A percentile compares a stretch with the other conserved stretches of the same genome.
phyloP scores from a whole-genome alignment of 1,284 basidiomycete genomes.

The Phylloboletellus chloephorus region DNA sequence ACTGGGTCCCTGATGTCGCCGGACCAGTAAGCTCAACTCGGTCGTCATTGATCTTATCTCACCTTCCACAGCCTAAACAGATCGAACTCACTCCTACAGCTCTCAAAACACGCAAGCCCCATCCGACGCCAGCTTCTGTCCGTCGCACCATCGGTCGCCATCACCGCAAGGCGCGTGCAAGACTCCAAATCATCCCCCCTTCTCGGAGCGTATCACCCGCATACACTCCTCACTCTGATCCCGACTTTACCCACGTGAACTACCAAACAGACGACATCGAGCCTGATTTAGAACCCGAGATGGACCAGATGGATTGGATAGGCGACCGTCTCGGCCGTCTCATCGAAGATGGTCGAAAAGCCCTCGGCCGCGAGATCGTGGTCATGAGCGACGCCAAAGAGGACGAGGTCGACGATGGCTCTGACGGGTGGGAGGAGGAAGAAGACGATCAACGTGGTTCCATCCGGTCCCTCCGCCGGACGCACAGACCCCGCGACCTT shows the following conservation, averaged over 20 bases:
- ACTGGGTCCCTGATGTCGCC: constrained; percentile 40
- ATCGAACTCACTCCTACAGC: constrained; percentile 15
- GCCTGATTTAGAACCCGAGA: constrained; percentile 27
- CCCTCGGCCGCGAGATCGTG: constrained; percentile 64
- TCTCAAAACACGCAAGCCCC: constrained; percentile 28
- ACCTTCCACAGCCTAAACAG: constrained; percentile 16
- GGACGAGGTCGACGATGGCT: constrained; percentile 68
- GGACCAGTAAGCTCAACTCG: constrained; percentile 16
- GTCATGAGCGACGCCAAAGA: constrained; percentile 65
- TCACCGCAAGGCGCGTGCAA: constrained; percentile 30
- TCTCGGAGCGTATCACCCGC: constrained; percentile 26
- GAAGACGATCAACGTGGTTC: constrained; percentile 26
- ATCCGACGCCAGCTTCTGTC: constrained; percentile 28
- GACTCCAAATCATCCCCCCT: constrained; percentile 21
- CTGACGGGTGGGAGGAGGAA: constrained; percentile 65
- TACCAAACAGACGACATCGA: constrained; percentile 13
- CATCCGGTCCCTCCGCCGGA: constrained; percentile 25
- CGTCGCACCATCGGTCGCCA: constrained; percentile 34
- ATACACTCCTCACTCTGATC: constrained; percentile 34
- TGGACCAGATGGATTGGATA: constrained; percentile 68
- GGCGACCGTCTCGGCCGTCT: constrained; percentile 58
- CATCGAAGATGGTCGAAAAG: constrained; percentile 69
- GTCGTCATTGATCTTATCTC: constrained; percentile 10
- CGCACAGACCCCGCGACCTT: constrained; percentile 28
- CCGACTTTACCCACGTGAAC: constrained; percentile 32